Conservation (phyloP, 768 basidiomycete species). For the Leccinum boreale region DNA sequence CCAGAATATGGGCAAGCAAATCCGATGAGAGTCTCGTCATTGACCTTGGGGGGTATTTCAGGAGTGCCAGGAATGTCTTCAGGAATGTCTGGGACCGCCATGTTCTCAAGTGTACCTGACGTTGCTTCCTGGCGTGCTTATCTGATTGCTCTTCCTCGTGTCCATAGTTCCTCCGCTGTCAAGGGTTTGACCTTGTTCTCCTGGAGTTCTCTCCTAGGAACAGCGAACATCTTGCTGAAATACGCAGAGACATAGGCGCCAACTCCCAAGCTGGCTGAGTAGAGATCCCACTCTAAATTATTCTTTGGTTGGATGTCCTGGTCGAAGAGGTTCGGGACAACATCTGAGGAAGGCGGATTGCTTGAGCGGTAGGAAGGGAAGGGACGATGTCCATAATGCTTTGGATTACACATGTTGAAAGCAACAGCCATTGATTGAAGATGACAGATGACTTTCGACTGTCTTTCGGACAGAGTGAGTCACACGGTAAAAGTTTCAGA, state of each 20-base stretch:
- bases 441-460: no score
- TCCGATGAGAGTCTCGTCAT: slow-evolving; percentile 73
- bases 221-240: slow-evolving; percentile 98
- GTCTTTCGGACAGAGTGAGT: no score
- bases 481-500: slow-evolving; percentile 78
- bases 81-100: slow-evolving; percentile 2
- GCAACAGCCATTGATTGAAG: no score
- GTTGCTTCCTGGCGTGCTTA: slow-evolving; percentile 36
- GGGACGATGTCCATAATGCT: no score
- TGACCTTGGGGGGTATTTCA: background rate
- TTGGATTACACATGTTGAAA: no score
- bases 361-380: no score
- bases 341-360: slow-evolving; percentile 94
- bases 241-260: slow-evolving; percentile 74
- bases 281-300: slow-evolving; percentile 82
- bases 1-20: slow-evolving; percentile 95
- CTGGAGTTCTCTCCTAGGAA: slow-evolving; percentile 75
- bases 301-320: slow-evolving; percentile 60
- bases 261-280: slow-evolving; percentile 56
- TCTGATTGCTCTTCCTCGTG: slow-evolving; percentile 54
- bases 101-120: slow-evolving; percentile 21
- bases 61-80: slow-evolving; percentile 2
- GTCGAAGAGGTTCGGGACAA: slow-evolving; percentile 73
- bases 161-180: slow-evolving; percentile 82
- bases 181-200: slow-evolving; percentile 78